These are phyloP conservation scores for Xylariaceae sp. DNA, from an alignment of 2,329 filamentous ascomycete genomes.

Conservation along the genomic window DNA sequence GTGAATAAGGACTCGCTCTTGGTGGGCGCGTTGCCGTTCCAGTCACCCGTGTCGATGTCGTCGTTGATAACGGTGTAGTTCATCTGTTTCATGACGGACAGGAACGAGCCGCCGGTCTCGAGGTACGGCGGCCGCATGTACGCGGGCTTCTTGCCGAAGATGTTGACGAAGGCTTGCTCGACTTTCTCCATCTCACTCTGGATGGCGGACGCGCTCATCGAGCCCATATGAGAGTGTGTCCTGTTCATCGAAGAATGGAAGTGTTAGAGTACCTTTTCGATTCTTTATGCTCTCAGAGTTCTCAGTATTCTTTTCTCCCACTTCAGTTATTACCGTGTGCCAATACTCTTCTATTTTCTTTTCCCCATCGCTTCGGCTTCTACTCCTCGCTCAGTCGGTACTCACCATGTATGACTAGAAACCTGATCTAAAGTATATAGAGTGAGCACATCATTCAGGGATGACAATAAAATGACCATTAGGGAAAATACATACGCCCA, in stretches of 20 bases:
- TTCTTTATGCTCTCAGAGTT: background rate
- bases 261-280: background rate
- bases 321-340: too few relatives aligned
- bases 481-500: slow-evolving; percentile 43
- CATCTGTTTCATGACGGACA: slow-evolving; percentile 50
- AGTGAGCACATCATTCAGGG: background rate
- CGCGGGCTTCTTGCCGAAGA: slow-evolving; percentile 55
- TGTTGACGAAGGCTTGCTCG: slow-evolving; percentile 57
- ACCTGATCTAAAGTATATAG: slow-evolving; percentile 48
- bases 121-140: slow-evolving; percentile 59
- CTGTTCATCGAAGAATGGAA: slow-evolving; percentile 31
- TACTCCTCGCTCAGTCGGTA: background rate
- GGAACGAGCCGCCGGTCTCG: slow-evolving; percentile 51
- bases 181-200: slow-evolving; percentile 55
- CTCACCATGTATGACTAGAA: slow-evolving; percentile 58
- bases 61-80: slow-evolving; percentile 67
- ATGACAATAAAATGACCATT: background rate
- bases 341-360: too few relatives aligned
- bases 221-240: slow-evolving; percentile 54
- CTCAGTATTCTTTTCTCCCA: background rate
- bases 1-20: slow-evolving; percentile 61
- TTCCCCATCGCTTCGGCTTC: too few relatives aligned
- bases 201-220: slow-evolving; percentile 46
- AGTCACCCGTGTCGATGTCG: slow-evolving; percentile 67
- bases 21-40: slow-evolving; percentile 57